These are phyloP conservation scores for Hypoxylon sp. DNA, from an alignment of 2,329 filamentous ascomycete genomes.

Conservation along the genomic window DNA sequence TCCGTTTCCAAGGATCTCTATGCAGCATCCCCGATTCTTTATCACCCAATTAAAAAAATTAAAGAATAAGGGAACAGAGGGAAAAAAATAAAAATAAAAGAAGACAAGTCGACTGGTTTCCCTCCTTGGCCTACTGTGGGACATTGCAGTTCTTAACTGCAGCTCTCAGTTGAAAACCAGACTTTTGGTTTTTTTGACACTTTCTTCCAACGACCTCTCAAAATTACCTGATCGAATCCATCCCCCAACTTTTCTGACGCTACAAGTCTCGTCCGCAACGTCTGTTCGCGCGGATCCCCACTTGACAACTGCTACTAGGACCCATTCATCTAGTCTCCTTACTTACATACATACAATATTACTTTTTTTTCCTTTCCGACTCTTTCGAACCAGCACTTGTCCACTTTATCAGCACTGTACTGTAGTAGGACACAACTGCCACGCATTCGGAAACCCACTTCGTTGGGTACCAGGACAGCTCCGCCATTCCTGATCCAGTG, in stretches of 20 bases:
- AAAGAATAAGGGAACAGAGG: slow-evolving; percentile 22
- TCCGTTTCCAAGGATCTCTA: slow-evolving; percentile 29
- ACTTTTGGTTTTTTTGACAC: slow-evolving; percentile 4
- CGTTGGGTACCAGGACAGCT: slow-evolving; percentile 47
- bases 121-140: slow-evolving; percentile 27
- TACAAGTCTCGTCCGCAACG: slow-evolving; percentile 46
- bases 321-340: slow-evolving; percentile 39
- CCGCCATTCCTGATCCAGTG: slow-evolving; percentile 46
- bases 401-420: slow-evolving; percentile 46
- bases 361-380: slow-evolving; percentile 37
- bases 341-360: slow-evolving; percentile 40
- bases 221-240: slow-evolving; percentile 37
- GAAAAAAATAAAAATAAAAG: slow-evolving; percentile 19
- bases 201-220: slow-evolving; percentile 20
- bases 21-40: slow-evolving; percentile 39
- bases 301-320: slow-evolving; percentile 20
- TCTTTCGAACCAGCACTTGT: slow-evolving; percentile 30
- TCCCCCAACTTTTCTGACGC: slow-evolving; percentile 43
- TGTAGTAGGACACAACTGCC: slow-evolving; percentile 35
- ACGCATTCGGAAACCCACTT: slow-evolving; percentile 45
- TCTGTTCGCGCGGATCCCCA: slow-evolving; percentile 45
- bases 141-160: slow-evolving; percentile 33
- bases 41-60: slow-evolving; percentile 34
- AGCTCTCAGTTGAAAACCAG: slow-evolving; percentile 40
- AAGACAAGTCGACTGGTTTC: slow-evolving; percentile 25